phyloP scores from a whole-genome alignment of 2,329 filamentous ascomycete genomes.

The Hypoxylon sp. region DNA sequence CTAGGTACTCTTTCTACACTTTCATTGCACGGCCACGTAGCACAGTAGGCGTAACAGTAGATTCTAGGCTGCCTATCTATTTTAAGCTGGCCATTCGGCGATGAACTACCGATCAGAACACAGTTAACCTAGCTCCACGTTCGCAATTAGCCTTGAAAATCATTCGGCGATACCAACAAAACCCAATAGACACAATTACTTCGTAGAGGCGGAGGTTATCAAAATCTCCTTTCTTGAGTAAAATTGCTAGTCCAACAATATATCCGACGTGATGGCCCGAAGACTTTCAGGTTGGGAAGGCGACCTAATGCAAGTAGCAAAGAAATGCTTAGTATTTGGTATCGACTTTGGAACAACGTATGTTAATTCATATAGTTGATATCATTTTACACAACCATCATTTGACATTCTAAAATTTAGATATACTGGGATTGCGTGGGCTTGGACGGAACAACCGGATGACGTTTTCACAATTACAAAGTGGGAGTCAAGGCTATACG shows the following conservation, averaged over 20 bases:
- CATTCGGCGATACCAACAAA: too few relatives aligned
- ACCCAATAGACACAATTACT: neutral
- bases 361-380: neutral
- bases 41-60: neutral
- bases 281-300: too few relatives aligned
- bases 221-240: too few relatives aligned
- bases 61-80: neutral
- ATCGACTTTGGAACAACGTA: slow-evolving; percentile 25
- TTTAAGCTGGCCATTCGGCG: too few relatives aligned
- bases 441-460: neutral
- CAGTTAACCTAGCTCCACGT: too few relatives aligned
- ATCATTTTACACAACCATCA: neutral
- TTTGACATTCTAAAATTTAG: neutral
- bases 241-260: neutral
- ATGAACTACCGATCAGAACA: too few relatives aligned
- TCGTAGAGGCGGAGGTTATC: neutral
- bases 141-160: too few relatives aligned
- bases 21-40: neutral
- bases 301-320: neutral
- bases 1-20: neutral
- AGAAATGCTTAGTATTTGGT: slow-evolving; percentile 4
- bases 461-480: slow-evolving; percentile 1
- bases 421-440: slow-evolving; percentile 13
- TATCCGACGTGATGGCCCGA: neutral
- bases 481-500: slow-evolving; percentile 1